Percentiles rank a stretch among this genome's conserved stretches.
These are phyloP conservation scores for Metschnikowia cerradonensis DNA, from an alignment of 805 yeast species.

Conservation along the genomic window DNA sequence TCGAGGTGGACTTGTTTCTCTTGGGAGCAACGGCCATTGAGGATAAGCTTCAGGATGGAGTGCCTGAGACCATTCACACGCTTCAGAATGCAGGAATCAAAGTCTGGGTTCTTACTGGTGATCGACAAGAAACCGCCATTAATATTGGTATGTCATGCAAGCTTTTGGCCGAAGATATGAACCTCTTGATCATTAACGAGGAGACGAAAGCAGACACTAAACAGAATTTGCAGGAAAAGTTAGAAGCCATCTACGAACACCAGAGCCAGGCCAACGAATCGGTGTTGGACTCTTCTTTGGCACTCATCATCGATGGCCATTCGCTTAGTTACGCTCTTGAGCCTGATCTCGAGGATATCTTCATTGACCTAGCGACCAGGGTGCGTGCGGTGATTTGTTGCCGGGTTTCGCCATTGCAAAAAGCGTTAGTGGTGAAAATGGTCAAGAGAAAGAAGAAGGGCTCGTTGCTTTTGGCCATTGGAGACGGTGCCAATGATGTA, in stretches of 20 bases:
- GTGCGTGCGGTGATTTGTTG: conserved; percentile 98
- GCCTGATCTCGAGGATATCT: conserved; percentile 67
- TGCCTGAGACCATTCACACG: conserved; percentile 94
- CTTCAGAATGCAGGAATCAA: conserved; percentile 95
- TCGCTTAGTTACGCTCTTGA: conserved; percentile 86
- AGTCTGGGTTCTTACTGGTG: conserved; percentile 98
- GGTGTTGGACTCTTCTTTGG: conserved; percentile 59
- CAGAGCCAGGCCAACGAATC: conserved; percentile 64
- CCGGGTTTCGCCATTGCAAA: conserved; percentile 95
- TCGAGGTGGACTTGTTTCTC: conserved; percentile 73
- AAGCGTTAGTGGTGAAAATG: conserved; percentile 92
- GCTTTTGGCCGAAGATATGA: conserved; percentile 92
- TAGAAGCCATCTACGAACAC: conserved; percentile 67
- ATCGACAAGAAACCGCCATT: conserved; percentile 96
- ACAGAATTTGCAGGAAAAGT: conserved; percentile 67
- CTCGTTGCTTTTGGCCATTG: conserved; percentile 81
- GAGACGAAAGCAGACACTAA: conserved; percentile 73
- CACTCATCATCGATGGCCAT: conserved; percentile 90
- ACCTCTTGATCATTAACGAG: conserved; percentile 82
- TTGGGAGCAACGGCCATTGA: conserved; percentile 98
- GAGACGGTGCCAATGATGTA: conserved; percentile 99
- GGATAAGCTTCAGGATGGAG: conserved; percentile 96
- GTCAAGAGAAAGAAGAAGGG: conserved; percentile 76
- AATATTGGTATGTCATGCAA: conserved; percentile 98
- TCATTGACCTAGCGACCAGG: conserved; percentile 73